Evolutionary conservation across 805 yeast species (phyloP).

Genomic region (Zygoascus tannicola): DNA sequence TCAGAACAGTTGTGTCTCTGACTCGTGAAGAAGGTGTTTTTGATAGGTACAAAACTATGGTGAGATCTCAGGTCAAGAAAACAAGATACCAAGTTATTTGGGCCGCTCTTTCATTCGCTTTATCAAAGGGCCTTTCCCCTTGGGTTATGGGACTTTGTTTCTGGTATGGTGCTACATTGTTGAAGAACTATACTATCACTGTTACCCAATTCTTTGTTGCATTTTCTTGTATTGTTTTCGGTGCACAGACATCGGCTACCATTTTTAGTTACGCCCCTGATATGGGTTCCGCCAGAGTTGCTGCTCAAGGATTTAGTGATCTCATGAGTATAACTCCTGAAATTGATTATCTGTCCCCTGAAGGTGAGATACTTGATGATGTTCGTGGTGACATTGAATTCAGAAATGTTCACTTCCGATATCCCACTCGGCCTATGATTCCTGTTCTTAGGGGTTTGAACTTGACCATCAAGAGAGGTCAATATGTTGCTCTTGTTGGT

Average conservation of each 20-base stretch:
- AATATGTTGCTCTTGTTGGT: conserved; percentile 58
- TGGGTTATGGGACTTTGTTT: conserved; percentile 34
- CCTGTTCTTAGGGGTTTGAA: conserved; percentile 43
- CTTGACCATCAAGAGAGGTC: conserved; percentile 39
- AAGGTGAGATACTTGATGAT: conserved; percentile 23
- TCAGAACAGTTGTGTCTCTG: conserved; percentile 34
- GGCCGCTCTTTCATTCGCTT: conserved; percentile 31
- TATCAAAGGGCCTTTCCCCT: conserved; percentile 32
- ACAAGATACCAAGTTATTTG: conserved; percentile 22
- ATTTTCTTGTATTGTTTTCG: conserved; percentile 31
- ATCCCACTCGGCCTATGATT: conserved; percentile 49
- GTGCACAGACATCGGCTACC: conserved; percentile 35
- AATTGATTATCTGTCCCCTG: conserved; percentile 26
- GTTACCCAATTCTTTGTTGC: conserved; percentile 32
- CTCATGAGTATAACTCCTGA: conserved; percentile 28
- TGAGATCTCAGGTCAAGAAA: conserved; percentile 24
- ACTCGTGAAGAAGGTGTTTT: conserved; percentile 34
- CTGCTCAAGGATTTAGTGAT: conserved; percentile 27
- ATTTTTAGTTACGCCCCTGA: conserved; percentile 35
- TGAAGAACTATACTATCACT: conserved; percentile 25
- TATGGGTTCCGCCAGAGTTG: conserved; percentile 34
- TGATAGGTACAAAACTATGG: conserved; percentile 22
- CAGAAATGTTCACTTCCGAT: conserved; percentile 50
- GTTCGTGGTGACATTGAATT: conserved; percentile 47
- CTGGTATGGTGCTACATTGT: conserved; percentile 35